A percentile compares a stretch with the other conserved stretches of the same genome.
Evolutionary conservation across 2,329 filamentous ascomycete genomes (phyloP).

Genomic region (Dactylellina sp.): DNA sequence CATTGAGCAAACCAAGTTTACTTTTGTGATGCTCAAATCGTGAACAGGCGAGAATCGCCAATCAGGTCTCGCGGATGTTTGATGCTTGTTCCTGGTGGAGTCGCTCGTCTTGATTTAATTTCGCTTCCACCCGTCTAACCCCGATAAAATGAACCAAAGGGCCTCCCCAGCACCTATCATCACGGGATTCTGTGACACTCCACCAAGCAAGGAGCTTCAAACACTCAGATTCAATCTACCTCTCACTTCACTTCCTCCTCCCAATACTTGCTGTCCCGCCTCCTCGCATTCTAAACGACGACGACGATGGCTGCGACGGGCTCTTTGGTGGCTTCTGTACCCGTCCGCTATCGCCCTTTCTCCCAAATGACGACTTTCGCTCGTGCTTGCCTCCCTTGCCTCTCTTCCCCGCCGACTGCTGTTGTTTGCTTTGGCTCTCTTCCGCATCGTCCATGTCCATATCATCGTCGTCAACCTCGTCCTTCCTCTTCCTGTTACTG

Average conservation of each 20-base stretch:
- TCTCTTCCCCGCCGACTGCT: conserved; percentile 70
- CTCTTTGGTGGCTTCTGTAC: conserved; percentile 56
- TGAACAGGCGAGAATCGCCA: conserved; percentile 27
- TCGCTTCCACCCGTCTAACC: conserved; percentile 55
- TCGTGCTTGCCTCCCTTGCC: conserved; percentile 61
- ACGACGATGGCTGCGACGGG: conserved; percentile 21
- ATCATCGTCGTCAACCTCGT: conserved; percentile 64
- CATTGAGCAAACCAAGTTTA: too few relatives aligned
- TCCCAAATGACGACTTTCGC: conserved; percentile 57
- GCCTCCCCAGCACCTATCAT: conserved; percentile 41
- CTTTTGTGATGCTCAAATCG: neutral
- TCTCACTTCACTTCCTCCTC: conserved; percentile 48
- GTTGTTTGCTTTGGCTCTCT: conserved; percentile 62
- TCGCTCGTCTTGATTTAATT: conserved; percentile 34
- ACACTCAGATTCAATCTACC: conserved; percentile 35
- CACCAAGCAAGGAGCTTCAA: conserved; percentile 42
- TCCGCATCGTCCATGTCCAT: conserved; percentile 69
- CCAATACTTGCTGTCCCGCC: conserved; percentile 56
- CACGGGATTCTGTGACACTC: conserved; percentile 45
- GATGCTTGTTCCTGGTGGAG: conserved; percentile 41
- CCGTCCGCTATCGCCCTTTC: conserved; percentile 45
- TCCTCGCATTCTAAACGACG: conserved; percentile 53
- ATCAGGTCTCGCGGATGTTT: conserved; percentile 34
- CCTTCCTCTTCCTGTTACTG: conserved; percentile 71
- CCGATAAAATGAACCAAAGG: conserved; percentile 54